These are phyloP conservation scores for Fusarium nematophilum DNA, from an alignment of 2,329 filamentous ascomycete genomes.

Conservation along the genomic window DNA sequence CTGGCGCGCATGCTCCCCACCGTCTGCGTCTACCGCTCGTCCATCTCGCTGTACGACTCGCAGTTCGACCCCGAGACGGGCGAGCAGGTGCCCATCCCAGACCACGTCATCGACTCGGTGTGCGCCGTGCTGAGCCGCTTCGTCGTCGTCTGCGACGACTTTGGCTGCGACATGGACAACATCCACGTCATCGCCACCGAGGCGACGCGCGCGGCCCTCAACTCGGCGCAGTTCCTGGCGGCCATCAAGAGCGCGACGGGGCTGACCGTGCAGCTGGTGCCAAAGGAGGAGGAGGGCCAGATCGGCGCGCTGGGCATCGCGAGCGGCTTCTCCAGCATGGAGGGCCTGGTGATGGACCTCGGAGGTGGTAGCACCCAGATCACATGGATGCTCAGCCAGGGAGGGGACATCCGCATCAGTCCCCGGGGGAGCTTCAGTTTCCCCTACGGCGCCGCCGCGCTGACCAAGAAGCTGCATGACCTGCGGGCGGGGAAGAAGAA, in stretches of 20 bases:
- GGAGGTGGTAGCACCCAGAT: conserved; percentile 78
- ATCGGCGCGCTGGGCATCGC: conserved; percentile 75
- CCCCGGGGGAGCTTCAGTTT: conserved; percentile 70
- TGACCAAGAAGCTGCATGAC: conserved; percentile 65
- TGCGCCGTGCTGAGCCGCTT: conserved; percentile 45
- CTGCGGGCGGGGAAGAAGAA: conserved; percentile 52
- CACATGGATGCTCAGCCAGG: conserved; percentile 69
- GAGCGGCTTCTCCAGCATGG: conserved; percentile 69
- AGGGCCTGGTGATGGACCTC: conserved; percentile 77
- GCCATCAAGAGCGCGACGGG: conserved; percentile 66
- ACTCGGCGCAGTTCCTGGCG: conserved; percentile 44
- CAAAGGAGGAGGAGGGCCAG: conserved; percentile 74
- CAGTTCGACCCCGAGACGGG: conserved; percentile 48
- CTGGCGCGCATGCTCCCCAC: conserved; percentile 71
- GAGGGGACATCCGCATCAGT: conserved; percentile 63
- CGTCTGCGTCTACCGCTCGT: conserved; percentile 46
- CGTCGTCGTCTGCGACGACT: conserved; percentile 44
- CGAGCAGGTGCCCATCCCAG: conserved; percentile 46
- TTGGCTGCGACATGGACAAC: conserved; percentile 38
- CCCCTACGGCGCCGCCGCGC: conserved; percentile 76
- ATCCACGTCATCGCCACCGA: conserved; percentile 49
- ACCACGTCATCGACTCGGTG: conserved; percentile 42
- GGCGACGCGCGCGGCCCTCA: conserved; percentile 46
- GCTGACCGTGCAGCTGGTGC: conserved; percentile 69
- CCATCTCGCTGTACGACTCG: conserved; percentile 49